Base-by-base conservation (phyloP, 352 stramenopile species). In the Globisporangium canariense region DNA sequence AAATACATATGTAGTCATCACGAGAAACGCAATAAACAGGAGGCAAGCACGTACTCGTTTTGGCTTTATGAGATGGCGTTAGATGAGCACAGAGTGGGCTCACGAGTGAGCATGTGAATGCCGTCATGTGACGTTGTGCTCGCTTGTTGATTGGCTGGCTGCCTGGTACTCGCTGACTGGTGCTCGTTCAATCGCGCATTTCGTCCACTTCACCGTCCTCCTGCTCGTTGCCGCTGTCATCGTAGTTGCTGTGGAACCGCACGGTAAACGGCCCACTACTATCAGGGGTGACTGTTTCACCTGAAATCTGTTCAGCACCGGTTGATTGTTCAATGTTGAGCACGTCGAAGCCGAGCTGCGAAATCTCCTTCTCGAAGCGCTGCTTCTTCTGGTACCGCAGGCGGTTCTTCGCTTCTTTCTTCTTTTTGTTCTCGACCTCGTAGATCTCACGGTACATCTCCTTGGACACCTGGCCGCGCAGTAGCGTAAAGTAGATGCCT, bases 391-490 rank as follows among this genome's bases (percentile, higher is more conserved):
- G 75, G 45, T 70, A 69, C 47, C 75, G 71, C 45, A 77, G 66
- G 3, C 75, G 73, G 55, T 89, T 89, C 71, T 89, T 88, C 40
- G 71, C 68, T 34, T 89, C 79, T 66, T 93, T 91, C 69, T 93
- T 93, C 58, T 87, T 77, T 38, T 76, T 60, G 40, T 86, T 75
- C 61, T 93, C 84, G 18, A 93, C 69, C 60, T 84, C 80, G 60
- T 91, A 93, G 60, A 93, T 91, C 16, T 82, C 69, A 20, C 81
- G 79, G 66, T 93, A 93, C 58, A 73, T 71, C 22, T 93, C 82
- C 50, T 81, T 83, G 0, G 76, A 60, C 74, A 90, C 84, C 41
- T 80, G 73, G 0, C 82, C 74, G 53, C 87, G 84, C 28, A 93
- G 69, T 36, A 91, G 72, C 45, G 77, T 73, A 49, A 93, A 81